A percentile compares a stretch with the other conserved stretches of the same genome.
These are phyloP conservation scores for Drosera capensis DNA, from an alignment of 148 eudicot species.

Conservation along the genomic window DNA sequence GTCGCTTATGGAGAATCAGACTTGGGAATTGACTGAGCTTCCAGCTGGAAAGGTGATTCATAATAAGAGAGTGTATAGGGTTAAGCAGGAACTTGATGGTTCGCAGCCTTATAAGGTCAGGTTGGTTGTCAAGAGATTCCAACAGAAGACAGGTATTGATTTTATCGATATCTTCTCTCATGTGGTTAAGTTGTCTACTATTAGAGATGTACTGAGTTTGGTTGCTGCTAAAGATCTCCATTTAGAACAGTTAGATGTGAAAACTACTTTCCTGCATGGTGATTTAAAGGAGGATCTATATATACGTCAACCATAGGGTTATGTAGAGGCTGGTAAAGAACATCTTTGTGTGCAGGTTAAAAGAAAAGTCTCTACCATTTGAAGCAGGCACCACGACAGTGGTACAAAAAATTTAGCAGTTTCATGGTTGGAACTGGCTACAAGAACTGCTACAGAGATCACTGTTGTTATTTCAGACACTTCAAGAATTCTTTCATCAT, in stretches of 20 bases:
- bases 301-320: neutral
- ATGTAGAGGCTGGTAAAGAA: neutral
- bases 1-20: neutral
- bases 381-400: too few species aligned
- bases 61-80: neutral
- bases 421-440: too few species aligned
- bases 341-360: neutral
- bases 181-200: neutral
- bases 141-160: neutral
- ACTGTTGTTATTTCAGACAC: too few species aligned
- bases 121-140: neutral
- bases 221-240: neutral
- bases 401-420: too few species aligned
- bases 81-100: neutral
- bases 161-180: neutral
- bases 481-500: too few species aligned
- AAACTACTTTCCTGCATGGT: neutral
- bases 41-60: neutral
- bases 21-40: neutral
- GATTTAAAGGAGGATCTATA: neutral
- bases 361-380: neutral
- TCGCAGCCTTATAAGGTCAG: neutral
- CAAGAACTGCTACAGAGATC: too few species aligned
- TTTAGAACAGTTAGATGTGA: neutral
- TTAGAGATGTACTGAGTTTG: neutral